Conservation (phyloP, 1,284 basidiomycete genomes). For the Cutaneotrichosporon daszewskae region DNA sequence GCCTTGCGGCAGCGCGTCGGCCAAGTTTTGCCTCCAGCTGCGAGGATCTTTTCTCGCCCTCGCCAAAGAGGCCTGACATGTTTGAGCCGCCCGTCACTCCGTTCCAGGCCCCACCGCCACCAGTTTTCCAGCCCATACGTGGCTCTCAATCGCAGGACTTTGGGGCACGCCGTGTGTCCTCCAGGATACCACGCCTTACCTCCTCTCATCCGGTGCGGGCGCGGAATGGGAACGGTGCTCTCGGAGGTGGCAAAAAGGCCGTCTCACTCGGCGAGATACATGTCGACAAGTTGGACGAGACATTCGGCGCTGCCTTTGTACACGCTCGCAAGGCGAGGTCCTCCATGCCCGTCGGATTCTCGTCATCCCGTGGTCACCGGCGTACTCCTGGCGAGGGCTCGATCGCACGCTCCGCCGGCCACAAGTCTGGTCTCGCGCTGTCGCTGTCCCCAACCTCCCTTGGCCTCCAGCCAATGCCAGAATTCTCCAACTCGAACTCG, state of each 20-base stretch:
- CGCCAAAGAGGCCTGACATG: constrained; percentile 2
- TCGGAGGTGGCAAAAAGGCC: constrained; percentile 34
- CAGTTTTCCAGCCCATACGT: constrained; percentile 33
- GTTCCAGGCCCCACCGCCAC: constrained; percentile 9
- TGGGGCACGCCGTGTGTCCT: too few species aligned
- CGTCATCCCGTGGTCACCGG: constrained; percentile 4
- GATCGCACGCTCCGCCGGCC: constrained; percentile 45
- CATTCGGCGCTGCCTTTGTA: constrained; percentile 28
- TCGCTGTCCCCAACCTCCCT: constrained; percentile 25
- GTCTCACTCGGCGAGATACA: constrained; percentile 40
- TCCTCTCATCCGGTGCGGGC: constrained; percentile 29
- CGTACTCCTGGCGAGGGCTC: constrained; percentile 14
- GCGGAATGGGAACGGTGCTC: constrained; percentile 11
- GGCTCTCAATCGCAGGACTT: constrained; percentile 34
- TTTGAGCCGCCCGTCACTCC: constrained; percentile 11
- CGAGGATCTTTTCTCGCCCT: constrained; percentile 18
- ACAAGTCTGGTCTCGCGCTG: constrained; percentile 44
- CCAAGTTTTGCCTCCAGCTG: constrained; percentile 4
- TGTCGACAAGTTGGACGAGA: constrained; percentile 29
- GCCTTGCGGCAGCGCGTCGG: constrained; percentile 18
- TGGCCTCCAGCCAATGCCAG: constrained; percentile 26
- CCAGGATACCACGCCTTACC: constrained; percentile 23
- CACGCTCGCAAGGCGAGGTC: constrained; percentile 14
- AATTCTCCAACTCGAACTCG: constrained; percentile 37
- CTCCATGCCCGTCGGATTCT: constrained; percentile 9